Conservation (phyloP, 208 protist species). For the Naegleria lovaniensis region DNA sequence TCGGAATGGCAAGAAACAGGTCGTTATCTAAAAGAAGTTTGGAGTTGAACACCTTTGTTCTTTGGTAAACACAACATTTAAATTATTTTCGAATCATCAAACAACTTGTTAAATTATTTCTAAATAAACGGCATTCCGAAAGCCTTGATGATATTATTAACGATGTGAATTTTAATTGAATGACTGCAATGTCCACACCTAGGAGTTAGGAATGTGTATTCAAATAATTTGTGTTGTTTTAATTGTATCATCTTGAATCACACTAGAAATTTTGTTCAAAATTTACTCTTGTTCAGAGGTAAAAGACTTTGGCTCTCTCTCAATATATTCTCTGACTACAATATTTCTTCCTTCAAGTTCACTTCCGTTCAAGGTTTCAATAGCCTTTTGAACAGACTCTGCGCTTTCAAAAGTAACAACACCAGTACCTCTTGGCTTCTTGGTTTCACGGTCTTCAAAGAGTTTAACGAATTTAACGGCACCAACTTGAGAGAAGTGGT, state of each 20-base stretch:
- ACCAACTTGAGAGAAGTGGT: neutral
- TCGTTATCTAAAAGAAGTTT: neutral
- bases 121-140: too few relatives aligned
- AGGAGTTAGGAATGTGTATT: neutral
- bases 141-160: too few relatives aligned
- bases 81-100: too few relatives aligned
- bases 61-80: neutral
- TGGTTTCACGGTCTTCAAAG: neutral
- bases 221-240: too few relatives aligned
- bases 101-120: too few relatives aligned
- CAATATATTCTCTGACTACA: neutral
- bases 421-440: neutral
- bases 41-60: neutral
- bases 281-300: neutral
- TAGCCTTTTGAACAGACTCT: neutral
- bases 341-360: constrained; percentile 18
- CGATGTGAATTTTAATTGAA: neutral
- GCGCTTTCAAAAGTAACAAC: neutral
- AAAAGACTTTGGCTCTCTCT: neutral
- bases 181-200: too few relatives aligned
- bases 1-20: neutral
- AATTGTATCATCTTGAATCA: too few relatives aligned
- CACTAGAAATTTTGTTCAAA: neutral
- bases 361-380: neutral
- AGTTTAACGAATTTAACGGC: neutral